Evolutionary conservation across 2,329 filamentous ascomycete genomes (phyloP), one percentile per base, ranked within the genome.

Genomic region (Nemania abortiva): DNA sequence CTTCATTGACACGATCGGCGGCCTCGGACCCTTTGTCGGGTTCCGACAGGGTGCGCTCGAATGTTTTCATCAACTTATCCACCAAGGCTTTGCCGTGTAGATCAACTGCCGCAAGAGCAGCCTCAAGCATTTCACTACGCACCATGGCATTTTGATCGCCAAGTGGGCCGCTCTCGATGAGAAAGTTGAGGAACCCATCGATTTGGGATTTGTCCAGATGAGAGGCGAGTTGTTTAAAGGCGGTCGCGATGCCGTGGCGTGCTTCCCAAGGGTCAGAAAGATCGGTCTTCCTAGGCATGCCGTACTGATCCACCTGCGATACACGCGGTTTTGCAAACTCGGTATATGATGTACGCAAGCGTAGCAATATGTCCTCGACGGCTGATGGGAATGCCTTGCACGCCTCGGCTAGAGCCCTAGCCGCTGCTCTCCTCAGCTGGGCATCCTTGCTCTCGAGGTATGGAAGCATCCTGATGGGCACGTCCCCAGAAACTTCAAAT

Each of bases 1-100:
- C 96, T 82, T 99, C 96, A 74, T 98, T 98, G 71, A 98, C 92
- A 68, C 94, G 89, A 80, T 99, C 97, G 20, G 93, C 91, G 63
- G 91, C 89, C 73, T 95, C 90, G 0, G 91, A 94, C 66, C 90
- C 91, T 78, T 92, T 93, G 79, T 96, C 93, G 2, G 94, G 92
- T 2, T 90, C 90, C 77, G 95, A 94, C n/a, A 99, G 85, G 0
- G 93, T 94, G 27, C 87, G 87, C 80, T 99, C 96, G 77, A 98
- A 97, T 15, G 95, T 90, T 76, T 91, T 89, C 95, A 99, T 99
- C 63, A 99, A 84, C 73, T 91, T 89, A 77, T 98, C 95, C 3
- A 99, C 90, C 71, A 95, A 90, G 13, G 88, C 83, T 78, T 94
- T 91, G 34, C 95, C 96, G 76, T 96, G 93, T 18, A 90, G 82